Conservation (phyloP, 192 early-diverging fungal species). For the Haplosporangium gracile region DNA sequence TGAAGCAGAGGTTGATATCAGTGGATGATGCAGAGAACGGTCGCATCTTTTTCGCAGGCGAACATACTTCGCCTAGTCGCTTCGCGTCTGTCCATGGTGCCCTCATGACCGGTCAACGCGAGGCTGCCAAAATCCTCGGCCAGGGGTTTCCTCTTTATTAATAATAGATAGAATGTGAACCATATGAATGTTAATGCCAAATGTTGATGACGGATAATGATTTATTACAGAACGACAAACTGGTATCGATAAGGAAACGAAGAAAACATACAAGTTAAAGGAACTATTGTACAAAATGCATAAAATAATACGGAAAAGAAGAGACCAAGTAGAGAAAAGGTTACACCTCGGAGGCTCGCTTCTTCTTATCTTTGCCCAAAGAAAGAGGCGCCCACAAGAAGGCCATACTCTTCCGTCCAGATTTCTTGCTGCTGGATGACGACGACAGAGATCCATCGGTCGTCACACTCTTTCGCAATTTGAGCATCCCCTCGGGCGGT, state of each 20-base stretch:
- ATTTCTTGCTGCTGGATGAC: slow-evolving; percentile 1
- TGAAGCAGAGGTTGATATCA: background rate
- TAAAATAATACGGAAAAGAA: background rate
- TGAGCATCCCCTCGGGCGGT: slow-evolving; percentile 34
- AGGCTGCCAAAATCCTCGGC: slow-evolving; percentile 33
- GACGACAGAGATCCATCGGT: slow-evolving; percentile 24
- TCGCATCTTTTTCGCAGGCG: slow-evolving; percentile 60
- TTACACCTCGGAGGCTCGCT: background rate
- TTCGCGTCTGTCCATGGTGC: slow-evolving; percentile 64
- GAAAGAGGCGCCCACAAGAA: slow-evolving; percentile 24
- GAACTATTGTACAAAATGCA: background rate
- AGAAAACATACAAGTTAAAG: background rate
- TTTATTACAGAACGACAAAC: background rate
- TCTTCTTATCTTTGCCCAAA: slow-evolving; percentile 21
- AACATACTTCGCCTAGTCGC: slow-evolving; percentile 53
- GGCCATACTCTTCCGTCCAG: slow-evolving; percentile 20
- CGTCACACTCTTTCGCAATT: slow-evolving; percentile 42
- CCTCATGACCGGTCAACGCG: slow-evolving; percentile 54
- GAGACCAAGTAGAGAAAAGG: background rate
- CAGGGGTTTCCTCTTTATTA: background rate
- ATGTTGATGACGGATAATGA: background rate
- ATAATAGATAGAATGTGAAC: too few relatives aligned
- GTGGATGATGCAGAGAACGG: slow-evolving; percentile 35
- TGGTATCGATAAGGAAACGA: slow-evolving; percentile 4
- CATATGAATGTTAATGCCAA: too few relatives aligned